Evolutionary conservation across 495 filamentous ascomycete genomes (phyloP).

Genomic region (Penicillium flavigenum): DNA sequence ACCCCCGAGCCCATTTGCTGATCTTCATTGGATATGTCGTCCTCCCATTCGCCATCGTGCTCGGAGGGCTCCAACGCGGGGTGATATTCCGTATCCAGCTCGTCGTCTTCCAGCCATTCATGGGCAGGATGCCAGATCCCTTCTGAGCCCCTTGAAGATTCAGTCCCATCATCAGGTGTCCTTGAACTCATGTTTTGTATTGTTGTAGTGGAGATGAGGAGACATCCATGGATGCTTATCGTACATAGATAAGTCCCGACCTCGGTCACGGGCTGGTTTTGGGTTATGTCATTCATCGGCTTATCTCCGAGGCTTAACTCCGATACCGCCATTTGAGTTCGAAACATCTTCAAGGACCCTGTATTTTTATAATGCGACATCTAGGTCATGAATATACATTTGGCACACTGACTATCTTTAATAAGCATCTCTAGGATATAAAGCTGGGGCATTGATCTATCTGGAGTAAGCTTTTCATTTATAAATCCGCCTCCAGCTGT

Average conservation of each 20-base stretch:
- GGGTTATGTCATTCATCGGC: constrained; percentile 18
- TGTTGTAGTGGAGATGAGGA: constrained; percentile 14
- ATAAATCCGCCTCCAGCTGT: not conserved
- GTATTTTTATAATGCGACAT: not conserved
- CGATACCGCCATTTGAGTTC: constrained; percentile 15
- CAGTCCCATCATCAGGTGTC: constrained; percentile 11
- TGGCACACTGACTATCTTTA: not conserved
- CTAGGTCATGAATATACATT: not conserved
- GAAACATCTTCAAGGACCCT: not conserved
- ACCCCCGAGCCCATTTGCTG: constrained; percentile 48
- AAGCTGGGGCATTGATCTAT: not conserved
- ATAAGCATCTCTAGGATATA: not conserved
- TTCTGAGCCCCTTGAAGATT: constrained; percentile 7
- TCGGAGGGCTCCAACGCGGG: constrained; percentile 19
- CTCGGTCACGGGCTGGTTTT: constrained; percentile 12
- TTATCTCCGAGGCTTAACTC: constrained; percentile 8
- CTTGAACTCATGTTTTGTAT: constrained; percentile 20
- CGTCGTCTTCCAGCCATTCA: constrained; percentile 47
- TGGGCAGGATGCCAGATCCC: constrained; percentile 37
- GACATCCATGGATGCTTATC: constrained; percentile 24
- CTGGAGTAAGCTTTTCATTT: not conserved
- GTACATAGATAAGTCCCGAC: constrained; percentile 19
- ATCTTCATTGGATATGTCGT: constrained; percentile 44
- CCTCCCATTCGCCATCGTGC: constrained; percentile 21
- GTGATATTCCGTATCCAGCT: constrained; percentile 24